Evolutionary conservation across 805 yeast species (phyloP).

Genomic region (Kazachstania martiniae): DNA sequence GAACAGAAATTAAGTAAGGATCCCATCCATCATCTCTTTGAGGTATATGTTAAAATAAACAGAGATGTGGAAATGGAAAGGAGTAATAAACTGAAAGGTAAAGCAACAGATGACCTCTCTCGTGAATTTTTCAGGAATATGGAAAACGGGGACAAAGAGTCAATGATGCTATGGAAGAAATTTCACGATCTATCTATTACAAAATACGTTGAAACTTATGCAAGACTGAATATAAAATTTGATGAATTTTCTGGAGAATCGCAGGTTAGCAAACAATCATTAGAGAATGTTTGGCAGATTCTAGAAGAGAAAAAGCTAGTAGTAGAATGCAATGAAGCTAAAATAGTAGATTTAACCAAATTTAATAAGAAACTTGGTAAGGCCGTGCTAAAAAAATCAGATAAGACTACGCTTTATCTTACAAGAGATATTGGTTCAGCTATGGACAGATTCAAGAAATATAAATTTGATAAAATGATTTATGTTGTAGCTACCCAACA

Average conservation of each 20-base stretch:
- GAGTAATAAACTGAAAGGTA: conserved; percentile 30
- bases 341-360: conserved; percentile 71
- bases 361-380: conserved; percentile 88
- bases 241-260: conserved; percentile 94
- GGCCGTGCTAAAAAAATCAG: conserved; percentile 82
- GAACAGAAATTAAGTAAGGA: conserved; percentile 58
- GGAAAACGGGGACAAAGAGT: conserved; percentile 86
- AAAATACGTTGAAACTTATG: conserved; percentile 77
- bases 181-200: conserved; percentile 83
- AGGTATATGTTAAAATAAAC: conserved; percentile 82
- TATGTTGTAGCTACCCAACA: conserved; percentile 94
- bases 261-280: conserved; percentile 65
- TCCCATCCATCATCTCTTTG: conserved; percentile 89
- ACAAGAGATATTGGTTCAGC: conserved; percentile 98
- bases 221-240: conserved; percentile 78
- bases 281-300: conserved; percentile 51
- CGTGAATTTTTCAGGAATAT: conserved; percentile 74
- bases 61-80: conserved; percentile 53
- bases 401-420: conserved; percentile 86
- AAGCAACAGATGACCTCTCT: conserved; percentile 68
- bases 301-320: conserved; percentile 61
- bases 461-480: conserved; percentile 87
- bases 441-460: conserved; percentile 69
- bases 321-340: conserved; percentile 83
- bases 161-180: conserved; percentile 70